Conservation (phyloP, 179 eudicot species). For the Patellifolia procumbens region DNA sequence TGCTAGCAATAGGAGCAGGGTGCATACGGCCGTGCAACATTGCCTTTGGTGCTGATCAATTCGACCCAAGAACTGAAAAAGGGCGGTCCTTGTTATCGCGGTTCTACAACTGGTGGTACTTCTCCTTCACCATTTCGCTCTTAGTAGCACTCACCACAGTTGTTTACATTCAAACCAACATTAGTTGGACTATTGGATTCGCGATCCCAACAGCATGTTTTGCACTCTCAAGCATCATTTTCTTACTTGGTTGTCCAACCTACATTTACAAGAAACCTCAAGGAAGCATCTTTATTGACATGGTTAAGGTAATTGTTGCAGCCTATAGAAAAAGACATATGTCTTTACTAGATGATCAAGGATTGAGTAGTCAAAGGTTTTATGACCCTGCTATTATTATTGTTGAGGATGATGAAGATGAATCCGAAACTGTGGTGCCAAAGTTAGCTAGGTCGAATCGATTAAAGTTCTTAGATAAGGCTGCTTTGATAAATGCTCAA, state of each 20-base stretch:
- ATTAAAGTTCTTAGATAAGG: conserved; percentile 39
- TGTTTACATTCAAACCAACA: conserved; percentile 39
- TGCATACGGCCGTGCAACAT: conserved; percentile 73
- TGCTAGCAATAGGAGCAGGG: conserved; percentile 59
- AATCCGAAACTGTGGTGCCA: background rate
- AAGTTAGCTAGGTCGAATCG: conserved; percentile 28
- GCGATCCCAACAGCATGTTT: conserved; percentile 40
- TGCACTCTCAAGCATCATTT: conserved; percentile 21
- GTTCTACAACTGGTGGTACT: conserved; percentile 48
- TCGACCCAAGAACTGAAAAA: conserved; percentile 51
- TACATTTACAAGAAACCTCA: conserved; percentile 35
- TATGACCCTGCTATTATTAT: conserved; percentile 31
- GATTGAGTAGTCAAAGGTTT: background rate
- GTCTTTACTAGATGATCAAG: background rate
- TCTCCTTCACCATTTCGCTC: conserved; percentile 39
- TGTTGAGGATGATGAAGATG: background rate
- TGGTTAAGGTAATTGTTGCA: conserved; percentile 33
- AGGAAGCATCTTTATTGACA: conserved; percentile 42
- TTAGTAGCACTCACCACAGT: conserved; percentile 36
- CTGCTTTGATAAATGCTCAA: conserved; percentile 23
- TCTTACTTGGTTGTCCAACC: conserved; percentile 30
- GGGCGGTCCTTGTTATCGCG: conserved; percentile 29
- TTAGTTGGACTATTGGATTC: conserved; percentile 42
- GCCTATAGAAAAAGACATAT: conserved; percentile 31
- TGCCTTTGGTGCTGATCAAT: conserved; percentile 84